These are phyloP conservation scores for Aureobasidium zeae DNA, from an alignment of 2,329 filamentous ascomycete species.

Conservation along the genomic window DNA sequence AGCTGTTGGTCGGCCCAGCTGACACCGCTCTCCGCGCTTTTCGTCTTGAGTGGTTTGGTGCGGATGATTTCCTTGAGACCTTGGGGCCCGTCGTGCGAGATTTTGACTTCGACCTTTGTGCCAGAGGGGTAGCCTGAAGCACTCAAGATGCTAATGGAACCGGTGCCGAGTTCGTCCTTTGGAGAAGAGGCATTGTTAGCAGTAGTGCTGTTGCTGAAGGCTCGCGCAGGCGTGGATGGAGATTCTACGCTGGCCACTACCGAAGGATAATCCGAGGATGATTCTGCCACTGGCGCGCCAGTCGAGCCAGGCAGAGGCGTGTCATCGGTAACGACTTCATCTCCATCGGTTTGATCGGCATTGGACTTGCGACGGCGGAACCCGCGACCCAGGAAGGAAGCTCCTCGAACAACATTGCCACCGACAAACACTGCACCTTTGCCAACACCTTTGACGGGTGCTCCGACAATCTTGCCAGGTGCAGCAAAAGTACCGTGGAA, in stretches of 20 bases:
- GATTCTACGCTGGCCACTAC: constrained; percentile 10
- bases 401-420: constrained; percentile 76
- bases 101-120: constrained; percentile 28
- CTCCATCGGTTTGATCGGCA: constrained; percentile 8
- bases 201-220: constrained; percentile 29
- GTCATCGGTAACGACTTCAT: constrained; percentile 19
- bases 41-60: constrained; percentile 78
- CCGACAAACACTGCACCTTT: constrained; percentile 63
- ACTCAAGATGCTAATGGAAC: constrained; percentile 69
- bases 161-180: constrained; percentile 64
- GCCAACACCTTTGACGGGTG: constrained; percentile 85
- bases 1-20: constrained; percentile 61
- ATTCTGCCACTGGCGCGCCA: neutral
- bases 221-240: constrained; percentile 32
- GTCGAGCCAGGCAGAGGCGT: constrained; percentile 15
- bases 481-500: constrained; percentile 84
- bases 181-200: constrained; percentile 24
- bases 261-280: neutral
- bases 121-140: constrained; percentile 62
- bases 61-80: constrained; percentile 73
- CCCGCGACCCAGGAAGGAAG: constrained; percentile 79
- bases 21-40: constrained; percentile 53
- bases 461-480: constrained; percentile 84
- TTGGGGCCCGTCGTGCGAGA: constrained; percentile 42
- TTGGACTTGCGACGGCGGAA: constrained; percentile 58